Evolutionary conservation across 2,329 filamentous ascomycete genomes (phyloP), one percentile per base, ranked within the genome.

Genomic region (Fusarium redolens): DNA sequence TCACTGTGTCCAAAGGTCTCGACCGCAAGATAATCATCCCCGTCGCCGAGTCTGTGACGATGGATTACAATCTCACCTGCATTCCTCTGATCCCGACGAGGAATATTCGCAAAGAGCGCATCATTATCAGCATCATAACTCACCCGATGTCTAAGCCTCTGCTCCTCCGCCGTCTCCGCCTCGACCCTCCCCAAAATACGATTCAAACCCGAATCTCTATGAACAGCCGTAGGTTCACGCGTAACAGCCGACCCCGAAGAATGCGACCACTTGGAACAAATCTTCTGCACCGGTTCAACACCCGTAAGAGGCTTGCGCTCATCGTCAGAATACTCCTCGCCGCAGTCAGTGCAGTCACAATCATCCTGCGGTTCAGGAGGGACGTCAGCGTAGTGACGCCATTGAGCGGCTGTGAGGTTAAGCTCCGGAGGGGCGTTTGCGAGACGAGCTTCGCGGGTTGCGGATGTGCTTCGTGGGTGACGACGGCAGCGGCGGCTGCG

Each of bases 51-150:
- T 10, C 30, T 43, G n/a, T 55, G 38, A 4, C 63, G 54, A 15
- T 76, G 64, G 3, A 74, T 45, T 2, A 74, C 22, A 3, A 76
- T 25, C 20, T 76, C 71, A 7, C 68, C 74, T 25, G 40, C 28
- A 20, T 48, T 51, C 25, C 61, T 65, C 31, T 56, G 30, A 5
- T 55, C 65, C 8, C 58, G 47, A 2, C 62, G 68, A 18, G 72
- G 65, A n/a, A 77, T 59, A 9, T 74, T 65, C 2, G 69, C 56
- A 55, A 70, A 76, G 31, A 76, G 37, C 2, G 65, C 56, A 41
- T 76, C 74, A 3, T 47, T 40, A 9, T 60, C 67, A 28, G 70
- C 70, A 40, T 72, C 61, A 40, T 72, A 75, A 63, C 56, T 73
- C 40, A 44, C 50, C 43, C 44, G 35, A 22, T 72, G 54, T 45